Evolutionary conservation across 2,329 filamentous ascomycete species (phyloP).

Genomic region (Lachnellula subtilissima): DNA sequence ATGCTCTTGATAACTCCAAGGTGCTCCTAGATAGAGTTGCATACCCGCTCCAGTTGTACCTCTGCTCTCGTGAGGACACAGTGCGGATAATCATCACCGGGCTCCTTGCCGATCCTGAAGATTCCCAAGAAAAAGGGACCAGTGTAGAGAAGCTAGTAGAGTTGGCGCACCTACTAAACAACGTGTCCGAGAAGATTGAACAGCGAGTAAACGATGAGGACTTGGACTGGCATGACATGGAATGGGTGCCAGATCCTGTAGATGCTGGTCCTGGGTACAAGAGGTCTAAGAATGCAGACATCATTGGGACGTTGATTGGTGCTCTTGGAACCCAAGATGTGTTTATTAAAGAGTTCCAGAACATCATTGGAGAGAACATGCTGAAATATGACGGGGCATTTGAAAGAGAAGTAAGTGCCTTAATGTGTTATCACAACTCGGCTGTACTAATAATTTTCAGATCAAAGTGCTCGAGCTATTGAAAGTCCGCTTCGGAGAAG

Average conservation of each 20-base stretch:
- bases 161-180: slow-evolving; percentile 57
- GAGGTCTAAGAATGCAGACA: slow-evolving; percentile 80
- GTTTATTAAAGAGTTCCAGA: slow-evolving; percentile 92
- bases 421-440: slow-evolving; percentile 1
- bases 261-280: slow-evolving; percentile 92
- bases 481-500: slow-evolving; percentile 83
- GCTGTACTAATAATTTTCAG: slow-evolving; percentile 30
- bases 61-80: slow-evolving; percentile 72
- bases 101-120: slow-evolving; percentile 58
- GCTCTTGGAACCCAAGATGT: slow-evolving; percentile 84
- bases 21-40: slow-evolving; percentile 73
- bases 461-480: slow-evolving; percentile 79
- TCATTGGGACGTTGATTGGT: slow-evolving; percentile 84
- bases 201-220: slow-evolving; percentile 59
- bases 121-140: slow-evolving; percentile 33
- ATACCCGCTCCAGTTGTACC: slow-evolving; percentile 66
- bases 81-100: slow-evolving; percentile 73
- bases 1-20: slow-evolving; percentile 70
- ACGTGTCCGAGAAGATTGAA: slow-evolving; percentile 41
- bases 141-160: slow-evolving; percentile 55
- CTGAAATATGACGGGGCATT: slow-evolving; percentile 63
- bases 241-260: slow-evolving; percentile 87
- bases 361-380: slow-evolving; percentile 79
- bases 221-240: slow-evolving; percentile 86
- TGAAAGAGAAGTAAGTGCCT: slow-evolving; percentile 55